phyloP scores from a whole-genome alignment of 306 rosid species.

The Vigna radiata region DNA sequence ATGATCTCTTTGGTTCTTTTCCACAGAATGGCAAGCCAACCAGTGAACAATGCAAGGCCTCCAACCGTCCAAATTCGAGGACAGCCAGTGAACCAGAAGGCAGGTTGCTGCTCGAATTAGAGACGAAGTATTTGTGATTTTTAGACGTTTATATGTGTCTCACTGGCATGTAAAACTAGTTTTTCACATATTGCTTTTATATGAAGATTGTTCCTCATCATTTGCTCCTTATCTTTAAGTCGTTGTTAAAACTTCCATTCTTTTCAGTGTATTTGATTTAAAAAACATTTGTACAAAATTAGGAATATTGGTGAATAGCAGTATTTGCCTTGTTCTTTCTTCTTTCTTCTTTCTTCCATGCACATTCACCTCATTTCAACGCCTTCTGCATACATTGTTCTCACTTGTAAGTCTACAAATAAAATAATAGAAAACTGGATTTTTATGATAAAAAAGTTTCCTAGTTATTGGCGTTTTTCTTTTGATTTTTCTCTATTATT shows the following conservation, averaged over 20 bases:
- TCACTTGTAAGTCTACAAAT: constrained; percentile 8
- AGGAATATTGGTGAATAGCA: constrained; percentile 83
- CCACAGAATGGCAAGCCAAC: constrained; percentile 99
- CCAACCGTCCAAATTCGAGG: constrained; percentile 98
- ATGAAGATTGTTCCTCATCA: constrained; percentile 57
- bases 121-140: constrained; percentile 49
- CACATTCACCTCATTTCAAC: constrained; percentile 9
- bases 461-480: neutral
- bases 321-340: constrained; percentile 67
- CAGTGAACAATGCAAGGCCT: constrained; percentile 89
- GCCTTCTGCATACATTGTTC: constrained; percentile 26
- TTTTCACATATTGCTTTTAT: constrained; percentile 51
- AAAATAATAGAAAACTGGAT: constrained; percentile 19
- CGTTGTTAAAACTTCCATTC: constrained; percentile 77
- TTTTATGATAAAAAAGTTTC: neutral
- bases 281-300: constrained; percentile 83
- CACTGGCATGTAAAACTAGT: constrained; percentile 70
- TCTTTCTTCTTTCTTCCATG: constrained; percentile 39
- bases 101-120: constrained; percentile 97
- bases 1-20: constrained; percentile 19
- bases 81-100: constrained; percentile 96
- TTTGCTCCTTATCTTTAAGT: constrained; percentile 58
- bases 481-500: neutral
- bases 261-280: constrained; percentile 84
- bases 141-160: constrained; percentile 52